These are phyloP conservation scores for Paraurostyla sp. DNA, from an alignment of 73 alveolate species.

Conservation along the genomic window DNA sequence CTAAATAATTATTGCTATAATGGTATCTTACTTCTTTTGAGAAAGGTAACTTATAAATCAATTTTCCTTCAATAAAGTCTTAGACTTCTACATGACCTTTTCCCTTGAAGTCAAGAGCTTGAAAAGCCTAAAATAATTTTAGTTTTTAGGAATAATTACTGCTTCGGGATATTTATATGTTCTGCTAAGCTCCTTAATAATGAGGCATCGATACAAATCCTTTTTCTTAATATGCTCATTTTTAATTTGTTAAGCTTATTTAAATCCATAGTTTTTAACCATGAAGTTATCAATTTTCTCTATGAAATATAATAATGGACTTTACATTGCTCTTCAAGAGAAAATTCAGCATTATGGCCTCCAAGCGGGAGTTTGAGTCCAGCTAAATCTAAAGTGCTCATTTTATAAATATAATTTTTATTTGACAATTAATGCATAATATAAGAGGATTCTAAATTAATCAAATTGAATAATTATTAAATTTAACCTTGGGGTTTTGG, in stretches of 20 bases:
- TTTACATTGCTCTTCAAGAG: too few relatives aligned
- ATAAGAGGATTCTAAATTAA: too few relatives aligned
- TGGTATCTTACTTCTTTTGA: constrained; percentile 16
- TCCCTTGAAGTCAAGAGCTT: constrained; percentile 73
- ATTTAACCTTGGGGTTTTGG: constrained; percentile 3
- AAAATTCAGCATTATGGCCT: too few relatives aligned
- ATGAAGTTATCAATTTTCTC: constrained; percentile 30
- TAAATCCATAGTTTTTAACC: constrained; percentile 41
- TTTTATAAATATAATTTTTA: not conserved
- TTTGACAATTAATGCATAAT: too few relatives aligned
- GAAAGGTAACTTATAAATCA: constrained; percentile 47
- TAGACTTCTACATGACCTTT: constrained; percentile 58
- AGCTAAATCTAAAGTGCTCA: too few relatives aligned
- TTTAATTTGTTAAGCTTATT: constrained; percentile 21
- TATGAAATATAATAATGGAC: not conserved
- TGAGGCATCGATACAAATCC: not conserved
- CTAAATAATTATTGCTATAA: not conserved
- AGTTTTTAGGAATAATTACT: not conserved
- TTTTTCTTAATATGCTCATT: not conserved
- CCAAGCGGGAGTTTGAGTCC: too few relatives aligned
- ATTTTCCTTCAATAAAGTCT: constrained; percentile 38
- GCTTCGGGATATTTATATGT: constrained; percentile 56
- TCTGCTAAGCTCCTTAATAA: constrained; percentile 13
- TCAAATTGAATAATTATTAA: not conserved
- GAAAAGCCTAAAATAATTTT: constrained; percentile 46